Conservation (phyloP, 2,329 filamentous ascomycete species). For the Aspergillus pseudotamarii region DNA sequence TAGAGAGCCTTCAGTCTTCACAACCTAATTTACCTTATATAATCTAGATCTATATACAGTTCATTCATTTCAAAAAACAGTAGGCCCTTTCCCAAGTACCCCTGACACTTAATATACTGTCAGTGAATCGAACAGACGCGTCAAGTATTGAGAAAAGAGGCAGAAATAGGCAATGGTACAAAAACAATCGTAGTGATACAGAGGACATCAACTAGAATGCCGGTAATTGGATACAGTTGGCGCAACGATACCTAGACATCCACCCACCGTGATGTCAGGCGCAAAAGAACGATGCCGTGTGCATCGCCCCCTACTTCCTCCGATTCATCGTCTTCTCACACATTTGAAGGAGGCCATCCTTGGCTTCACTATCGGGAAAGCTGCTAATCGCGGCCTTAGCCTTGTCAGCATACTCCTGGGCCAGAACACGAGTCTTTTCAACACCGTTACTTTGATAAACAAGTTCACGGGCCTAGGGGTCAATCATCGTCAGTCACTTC, state of each 20-base stretch:
- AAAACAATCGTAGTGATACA: conserved; percentile 6
- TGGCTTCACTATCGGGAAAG: conserved; percentile 95
- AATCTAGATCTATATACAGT: conserved; percentile 3
- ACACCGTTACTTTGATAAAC: conserved; percentile 84
- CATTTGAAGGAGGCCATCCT: conserved; percentile 89
- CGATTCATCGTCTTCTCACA: conserved; percentile 87
- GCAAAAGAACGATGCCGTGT: neutral
- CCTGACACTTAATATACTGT: neutral
- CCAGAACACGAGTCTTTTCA: conserved; percentile 86
- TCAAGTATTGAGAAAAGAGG: neutral
- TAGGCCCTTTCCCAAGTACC: neutral
- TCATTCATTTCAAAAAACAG: neutral
- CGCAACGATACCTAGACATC: neutral
- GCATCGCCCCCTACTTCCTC: conserved; percentile 64
- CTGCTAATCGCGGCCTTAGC: conserved; percentile 79
- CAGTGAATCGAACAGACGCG: neutral
- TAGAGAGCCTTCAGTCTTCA: neutral
- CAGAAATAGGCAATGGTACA: conserved; percentile 5
- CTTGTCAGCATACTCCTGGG: conserved; percentile 86
- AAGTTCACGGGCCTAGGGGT: conserved; percentile 74
- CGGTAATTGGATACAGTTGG: neutral
- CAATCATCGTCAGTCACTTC: conserved; percentile 14
- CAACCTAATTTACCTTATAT: neutral
- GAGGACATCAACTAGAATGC: neutral
- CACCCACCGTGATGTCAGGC: neutral